A percentile compares a stretch with the other conserved stretches of the same genome.
Evolutionary conservation across 2,329 filamentous ascomycete genomes (phyloP).

Genomic region (Beauveria sp.): DNA sequence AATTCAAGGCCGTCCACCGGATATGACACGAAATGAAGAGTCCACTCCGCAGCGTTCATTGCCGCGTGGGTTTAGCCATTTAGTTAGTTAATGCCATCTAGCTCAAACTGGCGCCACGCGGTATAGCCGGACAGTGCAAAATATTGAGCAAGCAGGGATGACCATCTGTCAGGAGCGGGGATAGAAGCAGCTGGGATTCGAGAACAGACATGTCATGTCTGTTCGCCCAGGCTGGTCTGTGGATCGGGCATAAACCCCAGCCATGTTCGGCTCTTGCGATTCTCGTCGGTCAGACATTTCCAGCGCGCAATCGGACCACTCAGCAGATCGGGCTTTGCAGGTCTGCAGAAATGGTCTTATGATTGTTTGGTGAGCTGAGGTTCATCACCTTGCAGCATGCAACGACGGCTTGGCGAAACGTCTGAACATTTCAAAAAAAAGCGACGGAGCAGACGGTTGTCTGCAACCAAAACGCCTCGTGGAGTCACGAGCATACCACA

Average conservation of each 20-base stretch:
- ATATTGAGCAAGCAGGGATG: neutral
- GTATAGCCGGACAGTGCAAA: neutral
- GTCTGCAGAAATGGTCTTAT: slow-evolving; percentile 4
- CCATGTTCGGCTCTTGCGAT: neutral
- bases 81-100: neutral
- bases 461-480: neutral
- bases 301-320: neutral
- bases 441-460: neutral
- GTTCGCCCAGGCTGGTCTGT: neutral
- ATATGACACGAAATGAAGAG: neutral
- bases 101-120: neutral
- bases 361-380: neutral
- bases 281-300: neutral
- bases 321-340: neutral
- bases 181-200: neutral
- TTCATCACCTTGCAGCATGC: neutral
- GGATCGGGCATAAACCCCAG: neutral
- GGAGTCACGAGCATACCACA: neutral
- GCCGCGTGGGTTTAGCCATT: neutral
- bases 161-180: slow-evolving; percentile 3
- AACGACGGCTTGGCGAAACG: neutral
- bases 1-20: neutral
- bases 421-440: neutral
- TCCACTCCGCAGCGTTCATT: neutral
- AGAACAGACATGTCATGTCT: neutral